A percentile compares a stretch with the other conserved stretches of the same genome.
Conservation (phyloP, 192 early-diverging fungal species). For the Linnemannia zychae region DNA sequence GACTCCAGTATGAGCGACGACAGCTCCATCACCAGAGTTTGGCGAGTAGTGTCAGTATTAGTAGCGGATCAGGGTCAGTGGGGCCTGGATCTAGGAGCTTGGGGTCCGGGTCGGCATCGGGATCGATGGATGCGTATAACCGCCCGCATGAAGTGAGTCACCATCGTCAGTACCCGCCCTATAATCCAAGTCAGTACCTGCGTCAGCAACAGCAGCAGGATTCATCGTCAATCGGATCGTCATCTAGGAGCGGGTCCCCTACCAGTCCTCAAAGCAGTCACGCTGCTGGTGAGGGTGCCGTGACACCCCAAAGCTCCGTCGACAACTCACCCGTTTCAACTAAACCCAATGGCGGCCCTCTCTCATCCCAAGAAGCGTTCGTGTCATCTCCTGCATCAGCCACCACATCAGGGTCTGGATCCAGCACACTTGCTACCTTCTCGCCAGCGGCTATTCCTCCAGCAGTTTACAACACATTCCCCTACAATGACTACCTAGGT, state of each 20-base stretch:
- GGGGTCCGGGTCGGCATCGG: background rate
- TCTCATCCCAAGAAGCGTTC: background rate
- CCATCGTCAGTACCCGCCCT: conserved; percentile 25
- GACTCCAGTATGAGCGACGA: conserved; percentile 23
- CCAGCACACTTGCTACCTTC: background rate
- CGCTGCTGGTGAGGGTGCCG: background rate
- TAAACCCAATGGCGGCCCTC: background rate
- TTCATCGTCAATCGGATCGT: background rate
- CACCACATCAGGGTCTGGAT: no score
- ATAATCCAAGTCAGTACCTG: background rate
- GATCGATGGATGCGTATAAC: background rate
- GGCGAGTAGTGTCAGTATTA: background rate
- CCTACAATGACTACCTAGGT: conserved; percentile 59
- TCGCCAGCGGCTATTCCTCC: conserved; percentile 8
- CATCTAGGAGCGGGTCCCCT: background rate
- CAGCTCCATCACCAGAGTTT: background rate
- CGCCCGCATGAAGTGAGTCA: conserved; percentile 17
- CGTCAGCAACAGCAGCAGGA: background rate
- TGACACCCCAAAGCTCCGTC: conserved; percentile 14
- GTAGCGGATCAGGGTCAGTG: background rate
- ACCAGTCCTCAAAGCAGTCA: background rate
- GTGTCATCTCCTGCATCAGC: background rate
- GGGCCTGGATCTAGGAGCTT: background rate
- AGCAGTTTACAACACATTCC: conserved; percentile 58
- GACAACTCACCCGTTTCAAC: background rate